Conservation (phyloP, 306 rosid species). For the Fragaria iinumae region DNA sequence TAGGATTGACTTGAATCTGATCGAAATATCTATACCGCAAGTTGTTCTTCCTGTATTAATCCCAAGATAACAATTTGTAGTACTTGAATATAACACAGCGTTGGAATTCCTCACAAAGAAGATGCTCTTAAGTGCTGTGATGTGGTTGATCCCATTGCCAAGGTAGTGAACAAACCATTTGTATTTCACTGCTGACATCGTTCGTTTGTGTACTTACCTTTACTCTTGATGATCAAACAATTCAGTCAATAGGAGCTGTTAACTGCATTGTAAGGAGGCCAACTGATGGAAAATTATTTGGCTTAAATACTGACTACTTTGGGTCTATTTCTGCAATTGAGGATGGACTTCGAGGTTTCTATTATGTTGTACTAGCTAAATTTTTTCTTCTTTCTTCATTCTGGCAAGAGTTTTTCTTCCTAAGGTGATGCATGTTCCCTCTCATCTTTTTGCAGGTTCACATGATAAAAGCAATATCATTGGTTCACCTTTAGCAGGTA, state of each 20-base stretch:
- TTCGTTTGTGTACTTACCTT: not conserved
- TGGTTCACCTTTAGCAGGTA: conserved; percentile 81
- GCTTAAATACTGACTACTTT: conserved; percentile 79
- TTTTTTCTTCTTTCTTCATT: conserved; percentile 14
- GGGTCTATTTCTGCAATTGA: conserved; percentile 90
- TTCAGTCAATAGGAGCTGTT: conserved; percentile 91
- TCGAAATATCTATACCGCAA: not conserved
- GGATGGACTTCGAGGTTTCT: conserved; percentile 70
- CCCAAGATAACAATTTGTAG: conserved; percentile 2
- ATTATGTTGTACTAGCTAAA: conserved; percentile 18
- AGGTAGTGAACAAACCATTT: conserved; percentile 49
- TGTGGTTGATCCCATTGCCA: conserved; percentile 87
- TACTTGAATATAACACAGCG: conserved; percentile 45
- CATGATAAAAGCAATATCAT: conserved; percentile 32
- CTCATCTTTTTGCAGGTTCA: conserved; percentile 38
- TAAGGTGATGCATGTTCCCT: conserved; percentile 5
- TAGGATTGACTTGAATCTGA: not conserved
- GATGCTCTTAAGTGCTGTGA: conserved; percentile 76
- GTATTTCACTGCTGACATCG: conserved; percentile 5
- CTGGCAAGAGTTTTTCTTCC: conserved; percentile 11
- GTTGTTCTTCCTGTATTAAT: conserved; percentile 17
- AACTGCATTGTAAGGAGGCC: conserved; percentile 73
- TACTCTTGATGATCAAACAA: not conserved
- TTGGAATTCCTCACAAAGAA: conserved; percentile 87
- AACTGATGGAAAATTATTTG: conserved; percentile 79